Evolutionary conservation across 139 green algal genomes (phyloP).

Genomic region (Nannochloris sp.): DNA sequence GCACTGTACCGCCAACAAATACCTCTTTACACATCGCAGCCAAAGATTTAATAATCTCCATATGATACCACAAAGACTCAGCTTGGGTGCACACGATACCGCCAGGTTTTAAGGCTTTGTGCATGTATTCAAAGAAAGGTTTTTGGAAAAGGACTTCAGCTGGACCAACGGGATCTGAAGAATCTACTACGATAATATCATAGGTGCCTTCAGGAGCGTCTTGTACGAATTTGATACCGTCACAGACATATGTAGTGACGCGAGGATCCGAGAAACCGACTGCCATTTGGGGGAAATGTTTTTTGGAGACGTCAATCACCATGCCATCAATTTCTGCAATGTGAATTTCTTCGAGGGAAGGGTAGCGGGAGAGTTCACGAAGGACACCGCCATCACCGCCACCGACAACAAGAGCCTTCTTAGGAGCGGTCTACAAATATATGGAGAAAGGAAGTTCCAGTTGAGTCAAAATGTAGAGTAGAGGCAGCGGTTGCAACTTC

Average conservation of each 20-base stretch:
- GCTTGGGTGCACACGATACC: slow-evolving; percentile 91
- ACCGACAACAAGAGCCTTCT: slow-evolving; percentile 88
- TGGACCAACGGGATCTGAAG: slow-evolving; percentile 90
- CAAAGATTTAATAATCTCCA: slow-evolving; percentile 90
- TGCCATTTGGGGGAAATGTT: slow-evolving; percentile 84
- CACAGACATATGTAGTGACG: slow-evolving; percentile 78
- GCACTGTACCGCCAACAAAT: slow-evolving; percentile 76
- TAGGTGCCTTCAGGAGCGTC: slow-evolving; percentile 67
- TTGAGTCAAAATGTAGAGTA: background rate
- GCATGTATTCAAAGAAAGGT: slow-evolving; percentile 93
- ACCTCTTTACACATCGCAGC: slow-evolving; percentile 78
- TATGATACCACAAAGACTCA: slow-evolving; percentile 58
- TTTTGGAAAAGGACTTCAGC: slow-evolving; percentile 88
- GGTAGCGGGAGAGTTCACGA: slow-evolving; percentile 78
- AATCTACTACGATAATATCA: slow-evolving; percentile 98
- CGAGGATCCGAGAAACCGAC: slow-evolving; percentile 86
- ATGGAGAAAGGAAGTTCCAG: too few relatives aligned
- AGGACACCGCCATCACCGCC: slow-evolving; percentile 96
- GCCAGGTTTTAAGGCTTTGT: slow-evolving; percentile 80
- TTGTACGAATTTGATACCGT: slow-evolving; percentile 91
- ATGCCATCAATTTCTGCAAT: slow-evolving; percentile 95
- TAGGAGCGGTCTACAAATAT: slow-evolving; percentile 31
- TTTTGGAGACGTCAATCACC: slow-evolving; percentile 80
- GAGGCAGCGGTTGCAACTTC: too few relatives aligned
- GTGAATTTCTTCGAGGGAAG: slow-evolving; percentile 78